Conservation (phyloP, 2,329 filamentous ascomycete genomes). For the Hypocreales sp. region DNA sequence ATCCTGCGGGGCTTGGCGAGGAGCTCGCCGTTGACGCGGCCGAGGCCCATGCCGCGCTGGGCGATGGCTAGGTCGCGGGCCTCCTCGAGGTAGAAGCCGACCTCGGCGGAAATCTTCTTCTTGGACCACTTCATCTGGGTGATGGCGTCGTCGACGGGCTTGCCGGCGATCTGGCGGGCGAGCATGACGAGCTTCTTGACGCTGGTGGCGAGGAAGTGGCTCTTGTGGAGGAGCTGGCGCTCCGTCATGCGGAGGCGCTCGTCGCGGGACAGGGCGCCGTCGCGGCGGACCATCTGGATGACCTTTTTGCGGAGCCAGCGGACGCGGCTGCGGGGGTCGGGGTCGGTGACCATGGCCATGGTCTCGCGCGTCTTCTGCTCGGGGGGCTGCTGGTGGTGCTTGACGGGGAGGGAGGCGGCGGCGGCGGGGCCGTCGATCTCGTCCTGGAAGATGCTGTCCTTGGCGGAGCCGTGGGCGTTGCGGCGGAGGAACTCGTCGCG, state of each 20-base stretch:
- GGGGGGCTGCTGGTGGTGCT: conserved; percentile 8
- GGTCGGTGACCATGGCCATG: conserved; percentile 54
- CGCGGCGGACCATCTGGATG: conserved; percentile 54
- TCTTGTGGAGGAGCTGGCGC: conserved; percentile 40
- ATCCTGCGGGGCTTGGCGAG: conserved; percentile 34
- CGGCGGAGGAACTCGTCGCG: conserved; percentile 24
- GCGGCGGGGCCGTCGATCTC: conserved; percentile 22
- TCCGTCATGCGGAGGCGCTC: conserved; percentile 53
- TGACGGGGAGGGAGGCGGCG: conserved; percentile 3
- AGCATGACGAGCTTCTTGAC: conserved; percentile 84
- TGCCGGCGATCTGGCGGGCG: conserved; percentile 78
- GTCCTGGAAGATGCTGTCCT: conserved; percentile 49
- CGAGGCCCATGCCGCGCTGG: conserved; percentile 70
- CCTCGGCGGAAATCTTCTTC: conserved; percentile 78
- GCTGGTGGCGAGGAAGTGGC: conserved; percentile 63
- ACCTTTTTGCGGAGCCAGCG: conserved; percentile 77
- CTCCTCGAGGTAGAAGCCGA: conserved; percentile 63
- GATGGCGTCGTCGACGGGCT: conserved; percentile 87
- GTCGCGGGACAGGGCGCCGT: conserved; percentile 35
- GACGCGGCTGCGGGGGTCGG: conserved; percentile 53
- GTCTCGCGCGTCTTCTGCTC: conserved; percentile 28
- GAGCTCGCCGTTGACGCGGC: conserved; percentile 22
- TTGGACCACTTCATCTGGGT: conserved; percentile 89
- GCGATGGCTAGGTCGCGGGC: conserved; percentile 72
- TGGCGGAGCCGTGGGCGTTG: conserved; percentile 24